A percentile compares a stretch with the other conserved stretches of the same genome.
These are phyloP conservation scores for Lentinus tigrinus DNA, from an alignment of 768 basidiomycete species.

Conservation along the genomic window DNA sequence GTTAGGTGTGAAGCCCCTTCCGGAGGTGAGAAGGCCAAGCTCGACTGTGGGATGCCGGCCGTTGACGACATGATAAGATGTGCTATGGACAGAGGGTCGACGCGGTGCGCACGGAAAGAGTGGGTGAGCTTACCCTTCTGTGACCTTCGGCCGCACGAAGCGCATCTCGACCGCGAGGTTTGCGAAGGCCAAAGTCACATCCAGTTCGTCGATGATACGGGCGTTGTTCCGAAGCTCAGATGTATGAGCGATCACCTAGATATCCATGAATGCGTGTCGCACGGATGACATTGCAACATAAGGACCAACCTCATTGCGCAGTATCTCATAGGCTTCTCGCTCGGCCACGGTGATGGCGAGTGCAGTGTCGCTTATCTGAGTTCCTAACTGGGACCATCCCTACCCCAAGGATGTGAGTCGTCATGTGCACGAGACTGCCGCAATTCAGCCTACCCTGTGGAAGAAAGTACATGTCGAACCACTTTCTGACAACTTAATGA, in stretches of 20 bases:
- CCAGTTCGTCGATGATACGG: constrained; percentile 81
- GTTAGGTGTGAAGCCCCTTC: constrained; percentile 84
- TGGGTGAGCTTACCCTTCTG: constrained; percentile 55
- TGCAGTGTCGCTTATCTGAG: constrained; percentile 58
- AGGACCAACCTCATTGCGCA: constrained; percentile 62
- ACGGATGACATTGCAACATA: background rate
- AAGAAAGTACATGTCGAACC: constrained; percentile 70
- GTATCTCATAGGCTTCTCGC: constrained; percentile 66
- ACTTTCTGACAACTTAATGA: constrained; percentile 61
- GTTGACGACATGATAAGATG: constrained; percentile 64
- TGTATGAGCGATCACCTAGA: constrained; percentile 62
- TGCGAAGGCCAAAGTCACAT: constrained; percentile 81
- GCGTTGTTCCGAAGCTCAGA: constrained; percentile 68
- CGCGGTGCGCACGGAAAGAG: background rate
- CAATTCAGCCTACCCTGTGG: constrained; percentile 32
- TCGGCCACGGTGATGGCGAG: constrained; percentile 55
- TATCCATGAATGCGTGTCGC: background rate
- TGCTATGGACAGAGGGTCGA: constrained; percentile 32
- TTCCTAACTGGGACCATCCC: constrained; percentile 78
- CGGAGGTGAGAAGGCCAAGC: constrained; percentile 70
- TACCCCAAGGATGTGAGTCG: constrained; percentile 26
- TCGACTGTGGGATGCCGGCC: constrained; percentile 95
- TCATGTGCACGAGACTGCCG: background rate
- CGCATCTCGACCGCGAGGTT: constrained; percentile 75
- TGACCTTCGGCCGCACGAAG: constrained; percentile 69